Base-by-base conservation (phyloP, 768 basidiomycete genomes). In the Suillus alpinus region DNA sequence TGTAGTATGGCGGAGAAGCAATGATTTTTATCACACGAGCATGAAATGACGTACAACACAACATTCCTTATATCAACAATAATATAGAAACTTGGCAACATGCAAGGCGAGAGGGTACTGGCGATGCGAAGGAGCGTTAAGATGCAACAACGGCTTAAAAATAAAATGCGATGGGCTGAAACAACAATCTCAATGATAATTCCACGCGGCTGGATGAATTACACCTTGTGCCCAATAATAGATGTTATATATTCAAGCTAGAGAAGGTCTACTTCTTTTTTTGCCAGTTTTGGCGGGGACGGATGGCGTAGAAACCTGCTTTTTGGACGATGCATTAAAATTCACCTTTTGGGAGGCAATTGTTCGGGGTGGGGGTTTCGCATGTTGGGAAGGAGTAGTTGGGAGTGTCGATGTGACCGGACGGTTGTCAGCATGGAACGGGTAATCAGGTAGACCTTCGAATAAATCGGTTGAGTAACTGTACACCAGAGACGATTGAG, bases 261-360 rank as follows among this genome's bases (percentile, higher is more conserved):
- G 62, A 26, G 73, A 70, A 36, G 62, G 59, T 68, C 74, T 76
- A 57, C 65, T 69, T 61, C 73, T 73, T 66, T 76, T 75, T 71
- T 58, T 70, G 39, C 67, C 69, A 39, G 65, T 57, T 62, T 70
- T 75, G 46, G 60, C 60, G 47, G 70, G 58, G 16, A 57, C 26
- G 6, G 52, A 55, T 13, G 69, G 64, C 7, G 55, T 46, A n/a
- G 53, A 57, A 23, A 61, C 41, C 60, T 49, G 69, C 39, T 69
- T 59, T 41, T 58, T 44, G 5, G 63, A 47, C 39, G 37, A 58
- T 5, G 64, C 18, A 34, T 23, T n/a, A 23, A 20, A 66, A 53
- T 44, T 60, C n/a, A 51, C 65, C 58, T 67, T 69, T 68, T 74
- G 74, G 40, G 65, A 29, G 32, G 39, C 58, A 41, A 64, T 56